Evolutionary conservation across 306 rosid species (phyloP).

Genomic region (Fagus sylvatica): DNA sequence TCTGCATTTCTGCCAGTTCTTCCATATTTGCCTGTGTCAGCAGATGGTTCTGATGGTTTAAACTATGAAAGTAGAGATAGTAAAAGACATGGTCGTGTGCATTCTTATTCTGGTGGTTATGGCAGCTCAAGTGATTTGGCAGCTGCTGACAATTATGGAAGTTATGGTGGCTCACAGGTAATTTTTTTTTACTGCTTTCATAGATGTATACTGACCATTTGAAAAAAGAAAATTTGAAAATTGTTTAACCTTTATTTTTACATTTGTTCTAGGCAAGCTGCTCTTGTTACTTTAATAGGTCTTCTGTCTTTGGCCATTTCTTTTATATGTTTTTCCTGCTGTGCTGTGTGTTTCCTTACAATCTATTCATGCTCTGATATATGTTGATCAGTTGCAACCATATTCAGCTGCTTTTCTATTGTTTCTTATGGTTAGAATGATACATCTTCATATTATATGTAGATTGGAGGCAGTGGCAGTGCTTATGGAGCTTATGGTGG

Average conservation of each 20-base stretch:
- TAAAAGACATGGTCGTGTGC: conserved; percentile 86
- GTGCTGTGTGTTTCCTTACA: neutral
- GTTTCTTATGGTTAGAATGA: conserved; percentile 17
- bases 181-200: neutral
- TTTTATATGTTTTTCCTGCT: neutral
- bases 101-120: conserved; percentile 74
- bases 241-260: neutral
- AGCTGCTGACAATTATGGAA: conserved; percentile 67
- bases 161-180: conserved; percentile 92
- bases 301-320: neutral
- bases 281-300: neutral
- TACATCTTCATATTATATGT: conserved; percentile 34
- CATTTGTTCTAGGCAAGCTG: neutral
- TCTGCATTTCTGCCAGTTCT: conserved; percentile 76
- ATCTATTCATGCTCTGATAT: neutral
- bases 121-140: conserved; percentile 77
- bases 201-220: too few relatives aligned
- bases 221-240: too few relatives aligned
- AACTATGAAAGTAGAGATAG: conserved; percentile 80
- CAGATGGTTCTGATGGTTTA: conserved; percentile 65
- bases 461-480: conserved; percentile 68
- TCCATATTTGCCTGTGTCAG: conserved; percentile 82
- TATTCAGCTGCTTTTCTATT: conserved; percentile 17
- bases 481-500: conserved; percentile 90
- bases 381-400: neutral